Evolutionary conservation across 1,284 basidiomycete species (phyloP).

Genomic region (Xanthoconium separans): DNA sequence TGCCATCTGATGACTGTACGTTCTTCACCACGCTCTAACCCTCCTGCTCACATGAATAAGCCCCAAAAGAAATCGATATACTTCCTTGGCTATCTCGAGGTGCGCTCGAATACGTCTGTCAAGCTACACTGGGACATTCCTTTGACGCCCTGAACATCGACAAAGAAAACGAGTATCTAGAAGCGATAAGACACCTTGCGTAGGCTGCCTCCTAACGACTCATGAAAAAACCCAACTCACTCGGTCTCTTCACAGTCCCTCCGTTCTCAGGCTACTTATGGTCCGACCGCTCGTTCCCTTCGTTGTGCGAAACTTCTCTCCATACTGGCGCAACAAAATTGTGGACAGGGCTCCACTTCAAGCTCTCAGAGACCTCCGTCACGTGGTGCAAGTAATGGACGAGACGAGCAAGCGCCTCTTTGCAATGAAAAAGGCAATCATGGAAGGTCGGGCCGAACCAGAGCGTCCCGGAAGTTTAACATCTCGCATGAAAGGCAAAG

Average conservation of each 20-base stretch:
- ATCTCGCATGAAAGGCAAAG: constrained; percentile 34
- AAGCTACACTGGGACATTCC: constrained; percentile 50
- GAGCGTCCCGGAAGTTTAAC: constrained; percentile 12
- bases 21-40: not conserved
- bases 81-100: constrained; percentile 51
- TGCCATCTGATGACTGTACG: constrained; percentile 28
- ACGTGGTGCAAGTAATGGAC: constrained; percentile 50
- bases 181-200: constrained; percentile 50
- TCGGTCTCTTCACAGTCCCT: constrained; percentile 36
- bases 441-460: constrained; percentile 21
- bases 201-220: constrained; percentile 26
- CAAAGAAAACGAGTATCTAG: constrained; percentile 45
- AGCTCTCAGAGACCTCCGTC: constrained; percentile 44
- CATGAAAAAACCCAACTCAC: not conserved
- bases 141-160: constrained; percentile 49
- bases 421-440: constrained; percentile 35
- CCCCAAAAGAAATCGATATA: constrained; percentile 40
- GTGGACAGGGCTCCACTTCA: constrained; percentile 44
- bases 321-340: constrained; percentile 43
- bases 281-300: constrained; percentile 50
- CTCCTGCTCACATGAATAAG: constrained; percentile 7
- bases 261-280: constrained; percentile 44
- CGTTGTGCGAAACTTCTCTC: constrained; percentile 41
- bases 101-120: constrained; percentile 50
- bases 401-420: constrained; percentile 42